Evolutionary conservation across 2,329 filamentous ascomycete species (phyloP), one percentile per base, ranked within the genome.

Genomic region (Westerdykella sp.): DNA sequence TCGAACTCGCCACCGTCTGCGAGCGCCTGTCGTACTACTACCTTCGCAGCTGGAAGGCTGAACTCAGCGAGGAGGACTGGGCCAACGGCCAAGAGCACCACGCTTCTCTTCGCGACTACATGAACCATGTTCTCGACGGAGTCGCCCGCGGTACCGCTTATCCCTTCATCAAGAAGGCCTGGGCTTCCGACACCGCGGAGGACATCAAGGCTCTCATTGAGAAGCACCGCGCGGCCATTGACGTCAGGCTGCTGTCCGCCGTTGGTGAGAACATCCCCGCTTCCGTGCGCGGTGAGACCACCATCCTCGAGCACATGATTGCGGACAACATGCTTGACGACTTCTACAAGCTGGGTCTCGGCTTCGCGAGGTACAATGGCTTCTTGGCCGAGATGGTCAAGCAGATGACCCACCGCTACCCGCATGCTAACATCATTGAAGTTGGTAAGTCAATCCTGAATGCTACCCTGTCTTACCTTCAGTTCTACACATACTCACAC

Each of bases 331-430:
- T 56, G 6, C 40, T 56, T 18, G 39, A 50, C 39, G 35, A 41
- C 5, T 54, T 44, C 36, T 56, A 56, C 43, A 40, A 47, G 30
- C 12, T 42, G 32, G 15, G 47, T 31, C 3, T 38, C 40, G 37
- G 31, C 15, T 6, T 40, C 32, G 16, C 6, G 11, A 6, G 23
- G 15, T 9, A 23, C 38, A 45, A 44, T 34, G 18, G 4, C 9
- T 40, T 36, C 18, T 31, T 46, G 13, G 44, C 22, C 15, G 5
- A 16, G n/a, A 41, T 42, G 18, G 31, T 48, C 16, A 21, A 34
- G 6, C 55, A 58, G 31, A 44, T 57, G 12, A 41, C 32, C 1
- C 48, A 54, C 43, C 45, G 51, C 7, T 43, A 57, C 34, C 49
- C 53, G 2, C 18, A 42, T 16, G n/a, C 35, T 16, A 36, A 43